A percentile compares a stretch with the other conserved stretches of the same genome.
Evolutionary conservation across 352 stramenopile species (phyloP).

Genomic region (Nothophytophthora sp.): DNA sequence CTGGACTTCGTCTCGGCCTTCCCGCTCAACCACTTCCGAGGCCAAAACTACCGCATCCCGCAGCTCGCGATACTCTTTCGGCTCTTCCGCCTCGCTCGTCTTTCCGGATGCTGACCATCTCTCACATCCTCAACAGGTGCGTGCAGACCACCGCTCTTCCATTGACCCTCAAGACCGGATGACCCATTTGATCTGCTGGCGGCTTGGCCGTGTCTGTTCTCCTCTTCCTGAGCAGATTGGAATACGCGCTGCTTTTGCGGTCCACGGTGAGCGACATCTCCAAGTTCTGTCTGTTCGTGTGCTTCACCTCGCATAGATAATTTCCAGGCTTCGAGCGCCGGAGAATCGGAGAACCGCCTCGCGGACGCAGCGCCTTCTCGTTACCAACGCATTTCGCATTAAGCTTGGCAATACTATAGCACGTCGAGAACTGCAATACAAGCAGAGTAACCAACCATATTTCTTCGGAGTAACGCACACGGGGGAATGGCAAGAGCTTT

Average conservation of each 20-base stretch:
- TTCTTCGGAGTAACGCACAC: too few species aligned
- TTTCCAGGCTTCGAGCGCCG: too few species aligned
- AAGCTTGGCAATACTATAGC: too few species aligned
- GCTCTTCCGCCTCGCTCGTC: constrained; percentile 59
- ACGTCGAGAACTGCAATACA: too few species aligned
- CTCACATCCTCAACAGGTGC: constrained; percentile 64
- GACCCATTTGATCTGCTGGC: background rate
- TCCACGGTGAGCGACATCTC: constrained; percentile 78
- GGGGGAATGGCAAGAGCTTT: too few species aligned
- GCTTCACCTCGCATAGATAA: constrained; percentile 76
- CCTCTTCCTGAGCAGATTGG: constrained; percentile 33
- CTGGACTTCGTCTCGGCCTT: constrained; percentile 82
- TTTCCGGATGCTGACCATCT: constrained; percentile 74
- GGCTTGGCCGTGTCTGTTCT: too few species aligned
- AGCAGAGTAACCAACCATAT: too few species aligned
- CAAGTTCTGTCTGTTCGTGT: constrained; percentile 83
- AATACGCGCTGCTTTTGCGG: constrained; percentile 70
- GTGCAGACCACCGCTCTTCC: background rate
- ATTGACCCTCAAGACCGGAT: background rate
- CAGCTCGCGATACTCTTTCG: constrained; percentile 64
- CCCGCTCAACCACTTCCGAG: constrained; percentile 68
- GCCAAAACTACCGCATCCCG: constrained; percentile 57
- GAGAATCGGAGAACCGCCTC: too few species aligned
- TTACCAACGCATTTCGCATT: too few species aligned
- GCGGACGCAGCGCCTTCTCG: too few species aligned